Conservation (phyloP, 2,329 filamentous ascomycete species). For the Hypoxylon sp. region DNA sequence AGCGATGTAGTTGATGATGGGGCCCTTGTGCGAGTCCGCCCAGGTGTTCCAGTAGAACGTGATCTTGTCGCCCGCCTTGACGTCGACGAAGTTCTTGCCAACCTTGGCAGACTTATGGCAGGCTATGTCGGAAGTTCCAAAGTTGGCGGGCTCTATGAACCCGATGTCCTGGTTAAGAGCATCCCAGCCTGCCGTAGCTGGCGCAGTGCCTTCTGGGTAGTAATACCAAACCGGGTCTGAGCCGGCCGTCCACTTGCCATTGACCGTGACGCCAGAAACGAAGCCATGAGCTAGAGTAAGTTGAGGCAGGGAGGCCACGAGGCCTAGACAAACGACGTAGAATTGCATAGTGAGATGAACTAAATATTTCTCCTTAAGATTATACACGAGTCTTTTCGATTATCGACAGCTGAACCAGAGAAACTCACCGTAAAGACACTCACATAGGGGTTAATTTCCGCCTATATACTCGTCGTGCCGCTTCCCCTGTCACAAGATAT, state of each 20-base stretch:
- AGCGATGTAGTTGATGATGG: conserved; percentile 53
- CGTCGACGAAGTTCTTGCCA: conserved; percentile 53
- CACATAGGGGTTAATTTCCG: not conserved
- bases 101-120: conserved; percentile 60
- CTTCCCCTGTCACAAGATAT: not conserved
- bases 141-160: conserved; percentile 50
- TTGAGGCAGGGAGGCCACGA: conserved; percentile 34
- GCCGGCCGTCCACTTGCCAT: conserved; percentile 41
- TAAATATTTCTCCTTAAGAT: not conserved
- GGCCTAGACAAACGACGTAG: conserved; percentile 21
- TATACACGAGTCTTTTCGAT: not conserved
- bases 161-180: conserved; percentile 48
- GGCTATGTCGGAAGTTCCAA: conserved; percentile 57
- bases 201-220: conserved; percentile 33
- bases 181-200: conserved; percentile 41
- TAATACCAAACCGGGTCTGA: conserved; percentile 44
- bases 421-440: not conserved
- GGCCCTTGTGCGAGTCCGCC: conserved; percentile 55
- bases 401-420: conserved; percentile 26
- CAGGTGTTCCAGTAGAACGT: conserved; percentile 56
- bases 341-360: conserved; percentile 27
- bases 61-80: conserved; percentile 52
- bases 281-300: conserved; percentile 40
- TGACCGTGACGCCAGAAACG: conserved; percentile 43
- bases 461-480: conserved; percentile 16